Conservation (phyloP, 768 basidiomycete species). For the Amanita molliuscula region DNA sequence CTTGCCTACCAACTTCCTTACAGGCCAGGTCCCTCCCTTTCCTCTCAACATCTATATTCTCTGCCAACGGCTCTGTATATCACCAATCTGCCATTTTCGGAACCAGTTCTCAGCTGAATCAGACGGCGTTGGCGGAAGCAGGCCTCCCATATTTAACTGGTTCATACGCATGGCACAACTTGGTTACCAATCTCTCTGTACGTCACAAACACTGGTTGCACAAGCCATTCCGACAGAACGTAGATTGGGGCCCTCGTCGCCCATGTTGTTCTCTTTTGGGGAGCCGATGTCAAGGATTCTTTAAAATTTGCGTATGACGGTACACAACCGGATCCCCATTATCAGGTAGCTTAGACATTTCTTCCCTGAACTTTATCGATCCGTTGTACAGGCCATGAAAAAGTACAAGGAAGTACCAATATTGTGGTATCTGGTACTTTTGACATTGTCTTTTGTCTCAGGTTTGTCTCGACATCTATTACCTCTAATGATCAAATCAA, state of each 20-base stretch:
- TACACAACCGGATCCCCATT: conserved; percentile 48
- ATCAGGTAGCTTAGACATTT: conserved; percentile 19
- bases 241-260: conserved; percentile 55
- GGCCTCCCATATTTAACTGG: conserved; percentile 40
- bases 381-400: conserved; percentile 32
- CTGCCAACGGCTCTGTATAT: conserved; percentile 44
- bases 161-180: conserved; percentile 43
- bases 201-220: conserved; percentile 4
- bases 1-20: not conserved
- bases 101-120: conserved; percentile 36
- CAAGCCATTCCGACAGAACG: not conserved
- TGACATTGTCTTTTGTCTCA: conserved; percentile 41
- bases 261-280: conserved; percentile 49
- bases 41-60: conserved; percentile 49
- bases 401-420: conserved; percentile 51
- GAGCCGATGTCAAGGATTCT: conserved; percentile 34
- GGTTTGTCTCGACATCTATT: conserved; percentile 22
- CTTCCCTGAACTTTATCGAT: not conserved
- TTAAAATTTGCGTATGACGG: conserved; percentile 37
- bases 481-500: not conserved
- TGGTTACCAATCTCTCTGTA: conserved; percentile 38
- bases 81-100: conserved; percentile 46
- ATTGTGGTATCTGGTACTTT: conserved; percentile 48
- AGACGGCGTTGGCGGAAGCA: conserved; percentile 39
- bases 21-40: conserved; percentile 47